phyloP scores from a whole-genome alignment of 2,329 filamentous ascomycete species.

The Calonectria multiphialidica region DNA sequence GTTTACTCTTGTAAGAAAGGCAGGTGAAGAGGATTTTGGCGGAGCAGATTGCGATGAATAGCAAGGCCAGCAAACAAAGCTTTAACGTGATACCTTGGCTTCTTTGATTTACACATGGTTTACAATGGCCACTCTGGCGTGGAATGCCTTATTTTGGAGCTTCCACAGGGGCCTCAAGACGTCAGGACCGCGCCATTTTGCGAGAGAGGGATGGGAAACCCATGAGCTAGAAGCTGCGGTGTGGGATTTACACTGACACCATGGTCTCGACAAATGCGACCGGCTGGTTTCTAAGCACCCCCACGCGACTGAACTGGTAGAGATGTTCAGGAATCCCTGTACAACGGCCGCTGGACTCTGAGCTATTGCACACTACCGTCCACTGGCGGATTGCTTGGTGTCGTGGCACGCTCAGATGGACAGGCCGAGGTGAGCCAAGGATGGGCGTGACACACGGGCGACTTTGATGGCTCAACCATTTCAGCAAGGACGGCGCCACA shows the following conservation, averaged over 20 bases:
- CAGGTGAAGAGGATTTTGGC: constrained; percentile 27
- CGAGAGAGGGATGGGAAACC: neutral
- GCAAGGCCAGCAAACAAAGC: neutral
- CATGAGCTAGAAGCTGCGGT: neutral
- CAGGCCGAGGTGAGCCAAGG: neutral
- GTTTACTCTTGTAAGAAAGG: constrained; percentile 31
- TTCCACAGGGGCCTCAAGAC: neutral
- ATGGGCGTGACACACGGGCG: neutral
- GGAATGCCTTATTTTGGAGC: neutral
- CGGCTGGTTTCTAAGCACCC: neutral
- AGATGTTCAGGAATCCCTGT: neutral
- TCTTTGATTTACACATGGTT: constrained; percentile 24
- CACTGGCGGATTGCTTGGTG: neutral
- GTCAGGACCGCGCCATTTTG: neutral
- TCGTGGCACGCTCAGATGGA: neutral
- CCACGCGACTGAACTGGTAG: neutral
- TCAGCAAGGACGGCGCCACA: neutral
- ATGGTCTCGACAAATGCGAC: neutral
- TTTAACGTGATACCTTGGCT: neutral
- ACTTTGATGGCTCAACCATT: neutral
- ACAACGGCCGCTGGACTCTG: neutral
- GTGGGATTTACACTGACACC: constrained; percentile 9
- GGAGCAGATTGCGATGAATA: constrained; percentile 28
- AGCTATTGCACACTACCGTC: neutral
- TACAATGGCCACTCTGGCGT: neutral